Evolutionary conservation across 495 filamentous ascomycete genomes (phyloP).

Genomic region (Lineolata rhizophorae): DNA sequence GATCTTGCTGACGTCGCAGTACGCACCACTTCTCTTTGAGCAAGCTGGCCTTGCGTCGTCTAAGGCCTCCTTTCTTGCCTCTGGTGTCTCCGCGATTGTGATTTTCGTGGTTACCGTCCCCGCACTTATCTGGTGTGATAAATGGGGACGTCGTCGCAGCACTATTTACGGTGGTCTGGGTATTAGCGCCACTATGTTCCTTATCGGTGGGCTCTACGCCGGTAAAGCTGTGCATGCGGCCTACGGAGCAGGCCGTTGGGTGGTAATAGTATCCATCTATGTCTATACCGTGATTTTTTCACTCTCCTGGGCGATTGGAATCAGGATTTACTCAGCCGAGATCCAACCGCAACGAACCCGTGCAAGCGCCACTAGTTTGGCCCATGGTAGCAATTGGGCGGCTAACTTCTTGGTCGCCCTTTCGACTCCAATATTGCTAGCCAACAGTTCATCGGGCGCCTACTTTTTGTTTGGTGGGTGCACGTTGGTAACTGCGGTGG

Average conservation of each 20-base stretch:
- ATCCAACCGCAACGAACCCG: slow-evolving; percentile 11
- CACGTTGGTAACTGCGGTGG: slow-evolving; percentile 24
- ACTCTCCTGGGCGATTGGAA: slow-evolving; percentile 11
- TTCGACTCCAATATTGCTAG: slow-evolving; percentile 37
- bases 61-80: slow-evolving; percentile 29
- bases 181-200: slow-evolving; percentile 8
- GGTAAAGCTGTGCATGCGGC: slow-evolving; percentile 8
- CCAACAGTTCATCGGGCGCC: slow-evolving; percentile 28
- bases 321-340: slow-evolving; percentile 13
- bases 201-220: slow-evolving; percentile 13
- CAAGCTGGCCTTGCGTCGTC: slow-evolving; percentile 28
- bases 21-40: slow-evolving; percentile 29
- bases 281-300: slow-evolving; percentile 10
- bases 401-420: slow-evolving; percentile 44
- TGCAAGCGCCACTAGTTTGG: slow-evolving; percentile 8
- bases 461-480: slow-evolving; percentile 38
- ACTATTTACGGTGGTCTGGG: slow-evolving; percentile 9
- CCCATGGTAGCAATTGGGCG: slow-evolving; percentile 11
- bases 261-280: slow-evolving; percentile 13
- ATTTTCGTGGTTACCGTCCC: slow-evolving; percentile 32
- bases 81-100: slow-evolving; percentile 31
- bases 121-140: slow-evolving; percentile 13
- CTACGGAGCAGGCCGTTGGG: slow-evolving; percentile 9
- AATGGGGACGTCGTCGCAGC: slow-evolving; percentile 11
- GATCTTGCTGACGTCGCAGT: too few species aligned